Percentiles rank a stretch among this genome's conserved stretches.
Evolutionary conservation across 129 eudicot species (phyloP).

Genomic region (Flaveria brownii): DNA sequence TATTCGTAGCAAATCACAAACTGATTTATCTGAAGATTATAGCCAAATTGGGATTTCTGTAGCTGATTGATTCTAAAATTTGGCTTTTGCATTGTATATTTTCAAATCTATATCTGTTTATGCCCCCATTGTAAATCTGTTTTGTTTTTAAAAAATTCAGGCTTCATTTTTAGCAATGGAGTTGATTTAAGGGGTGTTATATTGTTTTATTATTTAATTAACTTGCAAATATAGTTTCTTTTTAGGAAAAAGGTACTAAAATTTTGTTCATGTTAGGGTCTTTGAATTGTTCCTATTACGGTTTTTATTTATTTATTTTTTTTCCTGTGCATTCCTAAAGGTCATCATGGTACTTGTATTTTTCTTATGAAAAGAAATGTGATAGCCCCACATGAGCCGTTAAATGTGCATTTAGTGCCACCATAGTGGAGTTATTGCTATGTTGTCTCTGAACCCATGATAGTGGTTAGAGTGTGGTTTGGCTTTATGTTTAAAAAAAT

Average conservation of each 20-base stretch:
- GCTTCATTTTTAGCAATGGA: slow-evolving; percentile 25
- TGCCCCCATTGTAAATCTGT: slow-evolving; percentile 5
- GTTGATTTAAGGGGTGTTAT: neutral
- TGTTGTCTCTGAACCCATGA: slow-evolving; percentile 3
- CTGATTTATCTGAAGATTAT: slow-evolving; percentile 63
- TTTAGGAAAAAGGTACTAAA: neutral
- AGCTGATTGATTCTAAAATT: slow-evolving; percentile 45
- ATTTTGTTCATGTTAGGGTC: neutral
- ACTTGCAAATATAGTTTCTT: slow-evolving; percentile 28
- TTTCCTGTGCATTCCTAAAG: neutral
- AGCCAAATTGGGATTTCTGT: slow-evolving; percentile 37
- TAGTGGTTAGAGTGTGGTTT: slow-evolving; percentile 1
- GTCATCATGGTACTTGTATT: neutral
- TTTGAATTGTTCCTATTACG: neutral
- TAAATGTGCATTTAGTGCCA: slow-evolving; percentile 2
- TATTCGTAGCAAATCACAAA: slow-evolving; percentile 68
- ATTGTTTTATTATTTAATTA: slow-evolving; percentile 30
- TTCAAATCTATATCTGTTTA: slow-evolving; percentile 13
- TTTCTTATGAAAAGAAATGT: neutral
- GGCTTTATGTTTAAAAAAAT: neutral
- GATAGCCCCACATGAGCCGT: slow-evolving; percentile 10
- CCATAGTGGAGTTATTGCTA: slow-evolving; percentile 16
- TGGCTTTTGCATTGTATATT: slow-evolving; percentile 29
- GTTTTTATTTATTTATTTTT: neutral
- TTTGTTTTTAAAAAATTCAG: neutral